Evolutionary conservation across 768 basidiomycete species (phyloP).

Genomic region (Pulveroboletus sp.): DNA sequence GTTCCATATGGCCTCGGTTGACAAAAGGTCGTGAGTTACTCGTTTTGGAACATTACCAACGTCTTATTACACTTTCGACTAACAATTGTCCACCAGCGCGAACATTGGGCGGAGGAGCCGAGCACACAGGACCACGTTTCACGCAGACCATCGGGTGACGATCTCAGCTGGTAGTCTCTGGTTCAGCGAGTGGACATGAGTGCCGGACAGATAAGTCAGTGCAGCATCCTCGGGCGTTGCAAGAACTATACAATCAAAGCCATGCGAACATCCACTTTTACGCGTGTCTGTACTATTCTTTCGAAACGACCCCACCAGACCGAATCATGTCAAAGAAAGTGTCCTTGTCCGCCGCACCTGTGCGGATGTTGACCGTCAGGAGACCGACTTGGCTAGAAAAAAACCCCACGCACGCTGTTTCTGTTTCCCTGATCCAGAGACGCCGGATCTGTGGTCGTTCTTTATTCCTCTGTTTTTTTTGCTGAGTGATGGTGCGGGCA

Average conservation of each 20-base stretch:
- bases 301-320: conserved; percentile 76
- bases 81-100: no score
- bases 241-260: no score
- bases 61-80: no score
- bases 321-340: conserved; percentile 81
- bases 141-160: no score
- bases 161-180: no score
- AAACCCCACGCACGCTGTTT: conserved; percentile 48
- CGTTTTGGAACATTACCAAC: conserved; percentile 6
- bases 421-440: conserved; percentile 53
- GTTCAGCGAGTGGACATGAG: no score
- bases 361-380: conserved; percentile 4
- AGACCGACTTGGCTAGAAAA: conserved; percentile 1
- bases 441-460: conserved; percentile 49
- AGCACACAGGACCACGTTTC: no score
- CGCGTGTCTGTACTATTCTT: conserved; percentile 34
- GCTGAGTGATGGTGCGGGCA: conserved; percentile 60
- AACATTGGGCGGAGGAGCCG: no score
- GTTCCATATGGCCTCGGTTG: conserved; percentile 1
- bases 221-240: no score
- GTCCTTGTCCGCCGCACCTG: conserved; percentile 61
- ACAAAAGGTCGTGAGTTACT: background rate
- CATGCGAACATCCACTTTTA: background rate
- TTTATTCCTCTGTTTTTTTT: conserved; percentile 45
- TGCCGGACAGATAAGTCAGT: background rate